These are phyloP conservation scores for Candida takata DNA, from an alignment of 805 yeast genomes.

Conservation along the genomic window DNA sequence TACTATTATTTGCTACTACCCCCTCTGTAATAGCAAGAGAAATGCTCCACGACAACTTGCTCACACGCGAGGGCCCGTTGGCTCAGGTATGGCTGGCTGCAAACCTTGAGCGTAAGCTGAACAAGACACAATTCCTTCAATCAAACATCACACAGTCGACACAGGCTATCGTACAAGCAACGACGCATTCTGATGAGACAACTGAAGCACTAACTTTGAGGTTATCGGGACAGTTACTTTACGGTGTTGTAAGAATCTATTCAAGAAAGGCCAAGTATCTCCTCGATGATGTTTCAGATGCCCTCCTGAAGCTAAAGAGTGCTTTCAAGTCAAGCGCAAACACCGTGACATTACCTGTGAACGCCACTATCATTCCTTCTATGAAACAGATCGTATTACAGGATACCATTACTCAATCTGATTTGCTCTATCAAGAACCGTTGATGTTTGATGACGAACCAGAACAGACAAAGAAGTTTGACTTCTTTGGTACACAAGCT, in stretches of 20 bases:
- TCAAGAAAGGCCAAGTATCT: slow-evolving; percentile 78
- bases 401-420: slow-evolving; percentile 76
- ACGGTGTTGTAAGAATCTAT: slow-evolving; percentile 83
- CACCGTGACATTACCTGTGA: slow-evolving; percentile 51
- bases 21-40: too few species aligned
- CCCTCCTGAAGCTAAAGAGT: slow-evolving; percentile 61
- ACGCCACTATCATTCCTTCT: slow-evolving; percentile 53
- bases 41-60: slow-evolving; percentile 31
- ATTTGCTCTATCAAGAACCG: slow-evolving; percentile 63
- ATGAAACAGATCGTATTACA: slow-evolving; percentile 54
- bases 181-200: slow-evolving; percentile 19
- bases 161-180: slow-evolving; percentile 49
- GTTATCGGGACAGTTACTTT: slow-evolving; percentile 75
- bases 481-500: slow-evolving; percentile 15
- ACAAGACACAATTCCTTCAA: slow-evolving; percentile 63
- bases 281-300: slow-evolving; percentile 76
- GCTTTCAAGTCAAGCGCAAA: slow-evolving; percentile 44
- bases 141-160: slow-evolving; percentile 67
- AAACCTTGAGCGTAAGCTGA: slow-evolving; percentile 69
- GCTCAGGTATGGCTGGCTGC: slow-evolving; percentile 94
- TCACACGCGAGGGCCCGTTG: slow-evolving; percentile 72
- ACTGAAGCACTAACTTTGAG: slow-evolving; percentile 66
- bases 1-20: too few species aligned
- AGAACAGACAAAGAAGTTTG: slow-evolving; percentile 10
- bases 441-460: slow-evolving; percentile 27